A percentile compares a stretch with the other conserved stretches of the same genome.
These are phyloP conservation scores for Saturnispora halmiae DNA, from an alignment of 805 yeast species.

Conservation along the genomic window DNA sequence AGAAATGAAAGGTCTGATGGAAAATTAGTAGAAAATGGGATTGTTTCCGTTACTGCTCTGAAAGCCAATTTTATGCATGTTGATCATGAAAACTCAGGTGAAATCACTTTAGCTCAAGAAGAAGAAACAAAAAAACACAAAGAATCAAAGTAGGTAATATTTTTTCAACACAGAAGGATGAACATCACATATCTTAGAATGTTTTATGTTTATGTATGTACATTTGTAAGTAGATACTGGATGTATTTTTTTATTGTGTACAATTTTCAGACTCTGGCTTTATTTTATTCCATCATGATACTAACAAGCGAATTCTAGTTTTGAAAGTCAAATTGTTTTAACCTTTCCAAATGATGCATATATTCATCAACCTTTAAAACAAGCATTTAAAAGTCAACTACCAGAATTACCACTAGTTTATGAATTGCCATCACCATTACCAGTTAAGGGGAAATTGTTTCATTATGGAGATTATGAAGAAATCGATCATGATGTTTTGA, in stretches of 20 bases:
- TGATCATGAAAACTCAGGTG: slow-evolving; percentile 42
- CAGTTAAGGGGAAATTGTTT: slow-evolving; percentile 33
- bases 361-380: slow-evolving; percentile 33
- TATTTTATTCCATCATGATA: neutral
- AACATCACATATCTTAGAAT: too few species aligned
- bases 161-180: too few species aligned
- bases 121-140: slow-evolving; percentile 1
- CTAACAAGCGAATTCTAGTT: neutral
- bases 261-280: too few species aligned
- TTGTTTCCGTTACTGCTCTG: slow-evolving; percentile 58
- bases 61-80: slow-evolving; percentile 60
- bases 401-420: slow-evolving; percentile 6
- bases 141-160: neutral
- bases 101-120: slow-evolving; percentile 34
- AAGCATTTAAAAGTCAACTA: slow-evolving; percentile 28
- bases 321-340: slow-evolving; percentile 22
- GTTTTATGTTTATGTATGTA: too few species aligned
- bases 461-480: slow-evolving; percentile 91
- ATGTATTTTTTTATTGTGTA: too few species aligned
- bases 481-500: slow-evolving; percentile 60
- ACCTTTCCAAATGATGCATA: slow-evolving; percentile 34
- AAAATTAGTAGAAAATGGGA: slow-evolving; percentile 54
- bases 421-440: slow-evolving; percentile 7
- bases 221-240: too few species aligned
- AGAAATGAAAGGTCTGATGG: slow-evolving; percentile 53